Conservation (phyloP, 176 grass and related monocot genomes). For the Oryza coarctata region DNA sequence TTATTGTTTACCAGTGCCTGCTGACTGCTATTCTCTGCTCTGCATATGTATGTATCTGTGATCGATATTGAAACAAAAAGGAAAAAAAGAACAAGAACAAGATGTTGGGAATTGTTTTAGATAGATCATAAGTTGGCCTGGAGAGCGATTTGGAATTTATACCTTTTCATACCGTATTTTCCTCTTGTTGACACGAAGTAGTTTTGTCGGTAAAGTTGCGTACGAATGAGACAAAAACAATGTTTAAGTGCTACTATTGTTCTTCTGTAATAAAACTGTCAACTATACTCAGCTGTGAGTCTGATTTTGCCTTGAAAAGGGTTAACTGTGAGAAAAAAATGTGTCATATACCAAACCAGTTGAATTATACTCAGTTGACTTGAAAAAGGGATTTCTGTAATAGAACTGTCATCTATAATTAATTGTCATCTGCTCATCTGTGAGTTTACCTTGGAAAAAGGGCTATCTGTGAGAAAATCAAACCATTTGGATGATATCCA, state of each 20-base stretch:
- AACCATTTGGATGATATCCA: background rate
- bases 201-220: background rate
- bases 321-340: background rate
- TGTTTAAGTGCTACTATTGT: background rate
- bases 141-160: constrained; percentile 39
- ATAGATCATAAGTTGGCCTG: background rate
- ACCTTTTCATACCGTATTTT: constrained; percentile 11
- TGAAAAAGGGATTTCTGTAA: too few species aligned
- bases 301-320: too few species aligned
- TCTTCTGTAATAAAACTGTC: background rate
- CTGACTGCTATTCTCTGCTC: background rate
- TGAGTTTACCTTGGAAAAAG: too few species aligned
- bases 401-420: too few species aligned
- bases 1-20: background rate
- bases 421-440: background rate
- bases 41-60: background rate
- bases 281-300: background rate
- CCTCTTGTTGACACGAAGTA: background rate
- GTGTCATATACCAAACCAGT: too few species aligned
- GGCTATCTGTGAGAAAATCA: background rate
- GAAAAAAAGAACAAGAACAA: background rate
- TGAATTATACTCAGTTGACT: too few species aligned
- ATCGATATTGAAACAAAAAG: constrained; percentile 1
- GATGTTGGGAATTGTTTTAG: constrained; percentile 9
- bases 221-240: background rate